These are phyloP conservation scores for Picea glauca DNA, from an alignment of 75 land plant species.

Conservation along the genomic window DNA sequence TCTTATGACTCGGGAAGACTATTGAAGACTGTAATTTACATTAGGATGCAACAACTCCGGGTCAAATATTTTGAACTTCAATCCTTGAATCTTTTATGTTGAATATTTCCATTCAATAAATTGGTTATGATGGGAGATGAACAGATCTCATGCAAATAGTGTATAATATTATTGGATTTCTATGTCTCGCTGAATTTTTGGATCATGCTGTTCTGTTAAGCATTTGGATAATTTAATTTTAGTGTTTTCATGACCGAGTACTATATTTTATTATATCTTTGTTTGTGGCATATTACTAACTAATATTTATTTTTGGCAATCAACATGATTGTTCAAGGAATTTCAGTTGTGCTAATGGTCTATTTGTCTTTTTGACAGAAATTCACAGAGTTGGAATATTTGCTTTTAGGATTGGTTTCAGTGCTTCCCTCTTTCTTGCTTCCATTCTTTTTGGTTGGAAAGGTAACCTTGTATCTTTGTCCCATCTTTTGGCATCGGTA, in stretches of 20 bases:
- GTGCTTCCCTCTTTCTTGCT: slow-evolving; percentile 72
- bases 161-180: not conserved
- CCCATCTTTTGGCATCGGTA: not conserved
- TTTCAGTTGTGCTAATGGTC: not conserved
- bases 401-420: slow-evolving; percentile 65
- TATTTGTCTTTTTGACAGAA: slow-evolving; percentile 31
- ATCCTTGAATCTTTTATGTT: not conserved
- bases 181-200: not conserved
- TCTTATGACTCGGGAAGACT: too few species aligned
- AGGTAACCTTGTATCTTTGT: slow-evolving; percentile 34
- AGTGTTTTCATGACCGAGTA: not conserved
- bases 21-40: too few species aligned
- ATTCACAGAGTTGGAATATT: slow-evolving; percentile 79
- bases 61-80: not conserved
- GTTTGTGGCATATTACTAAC: not conserved
- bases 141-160: not conserved
- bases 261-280: not conserved
- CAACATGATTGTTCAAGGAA: not conserved
- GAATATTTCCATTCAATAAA: too few species aligned
- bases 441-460: slow-evolving; percentile 62
- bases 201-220: not conserved
- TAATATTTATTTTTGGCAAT: not conserved
- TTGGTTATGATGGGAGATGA: not conserved
- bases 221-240: not conserved
- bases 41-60: not conserved